A percentile compares a stretch with the other conserved stretches of the same genome.
These are phyloP conservation scores for Botryotinia narcissicola DNA, from an alignment of 2,329 filamentous ascomycete species.

Conservation along the genomic window DNA sequence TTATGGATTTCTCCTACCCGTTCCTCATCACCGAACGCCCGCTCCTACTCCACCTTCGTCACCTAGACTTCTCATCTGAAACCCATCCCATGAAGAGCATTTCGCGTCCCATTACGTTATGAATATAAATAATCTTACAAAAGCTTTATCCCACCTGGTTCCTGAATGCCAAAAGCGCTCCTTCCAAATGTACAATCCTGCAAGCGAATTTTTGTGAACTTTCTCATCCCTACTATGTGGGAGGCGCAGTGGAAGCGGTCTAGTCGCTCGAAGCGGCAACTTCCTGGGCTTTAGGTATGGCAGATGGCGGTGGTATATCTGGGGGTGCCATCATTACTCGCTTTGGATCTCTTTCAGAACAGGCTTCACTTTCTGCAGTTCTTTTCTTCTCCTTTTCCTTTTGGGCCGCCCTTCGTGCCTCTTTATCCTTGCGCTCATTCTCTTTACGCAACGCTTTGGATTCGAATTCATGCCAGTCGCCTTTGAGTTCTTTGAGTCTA, in stretches of 20 bases:
- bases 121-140: slow-evolving; percentile 19
- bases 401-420: slow-evolving; percentile 35
- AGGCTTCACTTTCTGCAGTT: slow-evolving; percentile 27
- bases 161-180: neutral
- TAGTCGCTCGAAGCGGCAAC: neutral
- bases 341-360: slow-evolving; percentile 33
- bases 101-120: neutral
- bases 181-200: slow-evolving; percentile 10
- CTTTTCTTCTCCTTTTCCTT: slow-evolving; percentile 38
- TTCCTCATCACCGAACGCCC: slow-evolving; percentile 10
- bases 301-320: slow-evolving; percentile 20
- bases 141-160: neutral
- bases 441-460: slow-evolving; percentile 92
- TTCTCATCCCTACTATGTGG: neutral
- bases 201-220: neutral
- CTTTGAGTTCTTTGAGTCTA: slow-evolving; percentile 72
- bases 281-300: neutral
- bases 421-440: slow-evolving; percentile 64
- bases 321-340: slow-evolving; percentile 31
- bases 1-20: neutral
- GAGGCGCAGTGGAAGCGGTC: neutral
- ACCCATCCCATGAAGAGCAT: slow-evolving; percentile 12
- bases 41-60: neutral
- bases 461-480: slow-evolving; percentile 99
- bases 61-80: slow-evolving; percentile 1